Conservation (phyloP, 2,329 filamentous ascomycete genomes). For the Endothia cerciana region DNA sequence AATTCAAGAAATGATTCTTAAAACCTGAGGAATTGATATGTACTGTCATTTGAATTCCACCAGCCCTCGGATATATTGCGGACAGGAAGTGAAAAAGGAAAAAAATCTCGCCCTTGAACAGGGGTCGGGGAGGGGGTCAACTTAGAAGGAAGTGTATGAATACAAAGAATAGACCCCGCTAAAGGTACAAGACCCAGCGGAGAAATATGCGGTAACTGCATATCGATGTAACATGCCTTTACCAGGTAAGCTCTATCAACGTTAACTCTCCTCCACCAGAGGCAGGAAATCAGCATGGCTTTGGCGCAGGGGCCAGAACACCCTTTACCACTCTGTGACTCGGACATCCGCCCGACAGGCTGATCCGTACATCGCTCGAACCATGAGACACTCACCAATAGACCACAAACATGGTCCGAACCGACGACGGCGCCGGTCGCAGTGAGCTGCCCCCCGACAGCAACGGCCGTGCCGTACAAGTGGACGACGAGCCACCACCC, state of each 20-base stretch:
- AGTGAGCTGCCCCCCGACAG: slow-evolving; percentile 23
- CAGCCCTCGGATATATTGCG: neutral
- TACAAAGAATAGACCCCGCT: neutral
- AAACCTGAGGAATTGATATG: too few relatives aligned
- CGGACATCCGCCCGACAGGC: slow-evolving; percentile 19
- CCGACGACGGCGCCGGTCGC: slow-evolving; percentile 30
- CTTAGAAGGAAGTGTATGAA: neutral
- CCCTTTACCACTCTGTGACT: neutral
- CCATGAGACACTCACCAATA: slow-evolving; percentile 28
- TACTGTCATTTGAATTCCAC: too few relatives aligned
- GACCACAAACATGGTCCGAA: slow-evolving; percentile 31
- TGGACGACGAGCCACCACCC: slow-evolving; percentile 31
- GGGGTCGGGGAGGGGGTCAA: too few relatives aligned
- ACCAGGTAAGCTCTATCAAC: slow-evolving; percentile 11
- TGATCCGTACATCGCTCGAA: slow-evolving; percentile 28
- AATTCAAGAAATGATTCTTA: too few relatives aligned
- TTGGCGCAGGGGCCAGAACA: slow-evolving; percentile 12
- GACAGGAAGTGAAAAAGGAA: neutral
- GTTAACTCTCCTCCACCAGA: slow-evolving; percentile 1
- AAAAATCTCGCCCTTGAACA: too few relatives aligned
- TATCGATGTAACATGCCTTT: slow-evolving; percentile 3
- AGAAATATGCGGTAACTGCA: slow-evolving; percentile 3
- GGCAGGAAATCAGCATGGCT: slow-evolving; percentile 23
- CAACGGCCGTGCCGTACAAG: slow-evolving; percentile 14
- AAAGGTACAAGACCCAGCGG: neutral